A percentile compares a stretch with the other conserved stretches of the same genome.
Evolutionary conservation across 495 filamentous ascomycete species (phyloP).

Genomic region (Penicillium antarcticum): DNA sequence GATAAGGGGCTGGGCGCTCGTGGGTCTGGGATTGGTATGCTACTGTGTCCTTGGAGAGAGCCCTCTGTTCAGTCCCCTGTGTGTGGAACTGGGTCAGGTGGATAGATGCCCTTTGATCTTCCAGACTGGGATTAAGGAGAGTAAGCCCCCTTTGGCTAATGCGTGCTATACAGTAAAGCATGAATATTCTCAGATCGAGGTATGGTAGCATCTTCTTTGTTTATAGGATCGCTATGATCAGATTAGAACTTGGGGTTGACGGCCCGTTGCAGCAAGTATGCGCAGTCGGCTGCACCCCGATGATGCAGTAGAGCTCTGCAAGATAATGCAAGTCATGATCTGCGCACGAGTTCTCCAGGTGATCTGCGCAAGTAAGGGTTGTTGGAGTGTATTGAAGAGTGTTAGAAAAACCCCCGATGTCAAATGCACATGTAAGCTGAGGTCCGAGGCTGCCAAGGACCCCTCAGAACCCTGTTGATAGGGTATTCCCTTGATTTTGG

Average conservation of each 20-base stretch:
- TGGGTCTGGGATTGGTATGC: neutral
- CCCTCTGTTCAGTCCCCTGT: neutral
- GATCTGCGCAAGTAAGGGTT: neutral
- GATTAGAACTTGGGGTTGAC: neutral
- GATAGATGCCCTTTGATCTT: too few relatives aligned
- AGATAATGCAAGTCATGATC: conserved; percentile 12
- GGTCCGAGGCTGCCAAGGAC: too few relatives aligned
- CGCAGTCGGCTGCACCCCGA: conserved; percentile 14
- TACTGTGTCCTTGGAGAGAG: neutral
- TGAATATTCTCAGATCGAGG: too few relatives aligned
- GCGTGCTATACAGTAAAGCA: too few relatives aligned
- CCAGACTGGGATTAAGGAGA: too few relatives aligned
- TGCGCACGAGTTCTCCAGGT: neutral
- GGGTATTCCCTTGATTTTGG: too few relatives aligned
- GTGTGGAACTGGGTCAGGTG: too few relatives aligned
- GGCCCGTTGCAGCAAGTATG: neutral
- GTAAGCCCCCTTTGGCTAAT: too few relatives aligned
- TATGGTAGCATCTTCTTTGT: too few relatives aligned
- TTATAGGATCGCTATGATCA: too few relatives aligned
- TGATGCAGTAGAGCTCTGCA: conserved; percentile 7
- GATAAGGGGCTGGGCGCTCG: neutral
- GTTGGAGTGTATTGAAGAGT: neutral
- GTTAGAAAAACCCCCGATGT: conserved; percentile 5
- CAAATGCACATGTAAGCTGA: neutral
- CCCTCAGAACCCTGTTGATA: too few relatives aligned